Percentiles rank a stretch among this genome's conserved stretches.
phyloP scores from a whole-genome alignment of 1,139 yeast genomes.

The Hyphopichia fennica region DNA sequence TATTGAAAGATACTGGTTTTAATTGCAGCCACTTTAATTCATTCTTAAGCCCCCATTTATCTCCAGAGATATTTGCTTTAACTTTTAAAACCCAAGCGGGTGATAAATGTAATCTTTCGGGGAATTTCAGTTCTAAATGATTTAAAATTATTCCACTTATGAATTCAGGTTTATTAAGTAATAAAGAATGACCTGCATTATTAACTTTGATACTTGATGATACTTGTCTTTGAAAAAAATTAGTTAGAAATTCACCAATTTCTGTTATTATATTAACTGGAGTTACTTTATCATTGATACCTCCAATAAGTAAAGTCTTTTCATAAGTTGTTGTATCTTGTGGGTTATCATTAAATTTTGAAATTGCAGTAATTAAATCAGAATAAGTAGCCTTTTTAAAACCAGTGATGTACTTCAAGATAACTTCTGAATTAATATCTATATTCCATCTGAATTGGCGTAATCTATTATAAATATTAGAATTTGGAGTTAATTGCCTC shows the following conservation, averaged over 20 bases:
- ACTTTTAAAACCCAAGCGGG: constrained; percentile 65
- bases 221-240: constrained; percentile 27
- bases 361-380: constrained; percentile 45
- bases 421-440: constrained; percentile 56
- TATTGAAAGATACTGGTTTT: constrained; percentile 48
- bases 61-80: constrained; percentile 63
- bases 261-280: constrained; percentile 37
- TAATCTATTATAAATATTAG: constrained; percentile 43
- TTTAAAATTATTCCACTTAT: constrained; percentile 63
- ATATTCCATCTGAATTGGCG: constrained; percentile 73
- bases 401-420: constrained; percentile 55
- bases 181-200: constrained; percentile 65
- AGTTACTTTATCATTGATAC: constrained; percentile 57
- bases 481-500: constrained; percentile 46
- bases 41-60: constrained; percentile 79
- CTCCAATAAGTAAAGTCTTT: constrained; percentile 56
- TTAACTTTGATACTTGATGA: constrained; percentile 40
- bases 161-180: constrained; percentile 64
- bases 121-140: constrained; percentile 54
- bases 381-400: constrained; percentile 42
- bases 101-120: constrained; percentile 49
- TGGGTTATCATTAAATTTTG: constrained; percentile 35
- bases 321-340: constrained; percentile 32
- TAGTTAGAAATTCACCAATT: constrained; percentile 24
- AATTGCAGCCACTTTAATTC: constrained; percentile 69